A percentile compares a stretch with the other conserved stretches of the same genome.
Evolutionary conservation across 164 flowering plant species (phyloP).

Genomic region (Nymphaea thermarum): DNA sequence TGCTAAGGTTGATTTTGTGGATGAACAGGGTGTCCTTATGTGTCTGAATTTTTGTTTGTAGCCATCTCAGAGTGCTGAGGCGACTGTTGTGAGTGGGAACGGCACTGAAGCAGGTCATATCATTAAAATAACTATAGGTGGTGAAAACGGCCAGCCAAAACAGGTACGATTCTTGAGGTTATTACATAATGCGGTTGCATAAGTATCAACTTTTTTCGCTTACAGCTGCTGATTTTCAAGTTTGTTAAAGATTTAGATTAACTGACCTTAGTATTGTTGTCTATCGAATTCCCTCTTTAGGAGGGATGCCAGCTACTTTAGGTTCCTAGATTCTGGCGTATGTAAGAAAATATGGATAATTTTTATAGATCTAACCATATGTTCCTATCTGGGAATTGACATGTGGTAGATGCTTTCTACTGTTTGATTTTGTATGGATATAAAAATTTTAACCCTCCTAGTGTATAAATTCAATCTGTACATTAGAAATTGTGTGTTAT

Average conservation of each 20-base stretch:
- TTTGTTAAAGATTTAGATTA: too few species aligned
- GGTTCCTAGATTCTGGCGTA: too few species aligned
- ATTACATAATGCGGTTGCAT: background rate
- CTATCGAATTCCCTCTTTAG: background rate
- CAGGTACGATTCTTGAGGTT: slow-evolving; percentile 34
- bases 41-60: background rate
- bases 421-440: too few species aligned
- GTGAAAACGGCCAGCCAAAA: slow-evolving; percentile 67
- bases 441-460: too few species aligned
- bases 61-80: slow-evolving; percentile 40
- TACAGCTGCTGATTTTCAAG: background rate
- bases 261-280: too few species aligned
- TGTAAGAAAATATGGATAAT: too few species aligned
- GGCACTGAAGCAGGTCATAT: slow-evolving; percentile 82
- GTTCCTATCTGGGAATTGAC: too few species aligned
- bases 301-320: background rate
- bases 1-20: background rate
- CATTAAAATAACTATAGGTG: slow-evolving; percentile 58
- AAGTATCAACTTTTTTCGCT: background rate
- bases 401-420: too few species aligned
- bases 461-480: too few species aligned
- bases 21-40: background rate
- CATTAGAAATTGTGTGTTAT: too few species aligned
- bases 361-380: too few species aligned
- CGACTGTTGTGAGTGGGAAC: slow-evolving; percentile 53